Evolutionary conservation across 1,284 basidiomycete species (phyloP).

Genomic region (Fomitopsis pinicola): DNA sequence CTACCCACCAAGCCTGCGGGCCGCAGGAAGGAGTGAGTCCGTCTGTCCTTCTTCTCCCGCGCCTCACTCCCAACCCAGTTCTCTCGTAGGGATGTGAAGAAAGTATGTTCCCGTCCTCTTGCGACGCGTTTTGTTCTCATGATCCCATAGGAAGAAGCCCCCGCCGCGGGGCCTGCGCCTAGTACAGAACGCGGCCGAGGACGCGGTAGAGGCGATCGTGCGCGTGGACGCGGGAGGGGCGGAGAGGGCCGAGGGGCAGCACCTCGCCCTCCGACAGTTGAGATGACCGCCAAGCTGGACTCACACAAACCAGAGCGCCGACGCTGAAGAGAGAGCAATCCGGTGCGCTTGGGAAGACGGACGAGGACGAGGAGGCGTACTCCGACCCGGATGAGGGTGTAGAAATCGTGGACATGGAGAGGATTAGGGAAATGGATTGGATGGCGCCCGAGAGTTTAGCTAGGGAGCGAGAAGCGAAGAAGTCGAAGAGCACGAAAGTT

Average conservation of each 20-base stretch:
- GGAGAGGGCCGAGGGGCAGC: conserved; percentile 41
- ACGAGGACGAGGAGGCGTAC: conserved; percentile 62
- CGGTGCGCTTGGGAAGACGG: conserved; percentile 24
- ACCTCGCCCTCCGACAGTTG: conserved; percentile 44
- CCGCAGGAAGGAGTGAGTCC: conserved; percentile 72
- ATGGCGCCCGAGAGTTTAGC: conserved; percentile 82
- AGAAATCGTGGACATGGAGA: conserved; percentile 86
- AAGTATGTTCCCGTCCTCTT: conserved; percentile 28
- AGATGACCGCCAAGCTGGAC: conserved; percentile 73
- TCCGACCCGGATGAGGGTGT: conserved; percentile 87
- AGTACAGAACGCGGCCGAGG: conserved; percentile 38
- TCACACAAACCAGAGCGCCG: conserved; percentile 40
- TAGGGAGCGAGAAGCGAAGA: conserved; percentile 47
- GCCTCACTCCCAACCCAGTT: background rate
- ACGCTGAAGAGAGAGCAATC: conserved; percentile 40
- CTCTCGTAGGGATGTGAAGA: conserved; percentile 35
- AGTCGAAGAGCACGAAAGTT: conserved; percentile 33
- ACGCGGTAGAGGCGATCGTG: conserved; percentile 31
- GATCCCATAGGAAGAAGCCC: conserved; percentile 45
- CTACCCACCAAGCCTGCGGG: conserved; percentile 68
- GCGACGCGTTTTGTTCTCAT: conserved; percentile 1
- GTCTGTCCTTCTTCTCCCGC: conserved; percentile 7
- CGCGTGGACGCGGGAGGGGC: conserved; percentile 30
- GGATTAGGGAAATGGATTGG: conserved; percentile 79
- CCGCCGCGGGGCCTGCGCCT: conserved; percentile 28